These are phyloP conservation scores for Lecanicillium sp. DNA, from an alignment of 2,329 filamentous ascomycete species.

Conservation along the genomic window DNA sequence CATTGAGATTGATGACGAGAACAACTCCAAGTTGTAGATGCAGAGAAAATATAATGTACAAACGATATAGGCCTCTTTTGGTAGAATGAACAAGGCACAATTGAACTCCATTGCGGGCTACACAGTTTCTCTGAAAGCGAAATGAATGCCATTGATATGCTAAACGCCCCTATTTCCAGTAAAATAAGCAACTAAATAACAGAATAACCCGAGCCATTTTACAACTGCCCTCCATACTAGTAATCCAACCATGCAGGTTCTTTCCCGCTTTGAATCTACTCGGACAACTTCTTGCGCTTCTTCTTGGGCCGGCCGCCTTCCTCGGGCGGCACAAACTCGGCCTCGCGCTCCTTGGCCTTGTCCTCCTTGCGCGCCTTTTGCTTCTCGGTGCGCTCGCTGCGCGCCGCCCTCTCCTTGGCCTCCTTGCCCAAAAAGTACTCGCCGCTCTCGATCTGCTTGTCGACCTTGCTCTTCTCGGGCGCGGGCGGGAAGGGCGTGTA, in stretches of 20 bases:
- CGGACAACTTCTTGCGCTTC: slow-evolving; percentile 50
- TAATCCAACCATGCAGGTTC: too few relatives aligned
- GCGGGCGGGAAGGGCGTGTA: slow-evolving; percentile 97
- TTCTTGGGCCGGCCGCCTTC: slow-evolving; percentile 60
- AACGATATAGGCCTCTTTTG: too few relatives aligned
- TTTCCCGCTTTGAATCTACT: slow-evolving; percentile 12
- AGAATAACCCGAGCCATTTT: too few relatives aligned
- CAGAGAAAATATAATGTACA: too few relatives aligned
- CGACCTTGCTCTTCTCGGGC: slow-evolving; percentile 98
- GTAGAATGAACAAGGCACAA: too few relatives aligned
- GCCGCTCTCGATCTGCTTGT: slow-evolving; percentile 93
- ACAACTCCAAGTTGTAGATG: slow-evolving; percentile 31
- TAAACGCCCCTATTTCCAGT: too few relatives aligned
- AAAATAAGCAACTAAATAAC: too few relatives aligned
- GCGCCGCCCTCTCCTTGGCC: slow-evolving; percentile 76
- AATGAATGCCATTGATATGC: too few relatives aligned
- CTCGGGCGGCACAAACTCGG: slow-evolving; percentile 80
- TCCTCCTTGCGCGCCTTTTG: slow-evolving; percentile 84
- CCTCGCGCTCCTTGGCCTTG: slow-evolving; percentile 75
- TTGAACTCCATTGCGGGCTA: too few relatives aligned
- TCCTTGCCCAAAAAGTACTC: slow-evolving; percentile 95
- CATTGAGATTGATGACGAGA: slow-evolving; percentile 52
- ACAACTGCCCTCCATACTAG: too few relatives aligned
- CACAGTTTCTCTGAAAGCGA: too few relatives aligned
- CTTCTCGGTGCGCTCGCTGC: slow-evolving; percentile 74